Evolutionary conservation across 805 yeast species (phyloP), one percentile per base, ranked within the genome.

Genomic region (Nakazawaea holstii): DNA sequence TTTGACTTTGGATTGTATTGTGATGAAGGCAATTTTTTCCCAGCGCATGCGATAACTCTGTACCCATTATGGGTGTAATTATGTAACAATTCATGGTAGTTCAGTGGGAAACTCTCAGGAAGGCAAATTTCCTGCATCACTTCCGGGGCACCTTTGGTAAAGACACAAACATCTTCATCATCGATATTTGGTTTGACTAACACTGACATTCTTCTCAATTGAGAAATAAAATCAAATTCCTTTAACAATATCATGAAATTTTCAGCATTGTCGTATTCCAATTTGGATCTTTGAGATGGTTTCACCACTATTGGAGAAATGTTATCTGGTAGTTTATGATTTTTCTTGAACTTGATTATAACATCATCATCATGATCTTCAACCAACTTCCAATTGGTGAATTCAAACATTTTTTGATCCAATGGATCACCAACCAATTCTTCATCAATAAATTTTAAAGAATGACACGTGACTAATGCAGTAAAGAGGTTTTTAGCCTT

Each of bases 81-180:
- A 57, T 89, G 84, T 32, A 94, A 70, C 20, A 86, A 61, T 31
- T 84, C 85, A 24, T 84, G 83, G 60, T 77, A 94, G 57, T 90
- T 78, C 1, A 64, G 59, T 1, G 99, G 99, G 42, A 94, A 65
- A 0, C 90, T 69, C 15, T 75, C 79, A 1, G 84, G 79, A 13
- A 70, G 67, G 66, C 99, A 94, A 29, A 94, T 79, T 14, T 80
- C 83, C 29, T 76, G 70, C 74, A 94, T 87, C 9, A 91, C 87
- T 61, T 94, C 99, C 0, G 99, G 99, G 0, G 99, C 99, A 42
- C 99, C 99, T 60, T 94, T 94, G 10, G 94, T 89, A 60, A 79
- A 84, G 0, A 82, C 78, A 51, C 68, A 66, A 51, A 72, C 70
- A 15, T 66, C 61, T 17, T 68, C 63, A 13, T 58, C 55, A 17